Percentiles rank a stretch among this genome's conserved stretches.
Conservation (phyloP, 2,329 filamentous ascomycete species). For the Fusarium cicatricum region DNA sequence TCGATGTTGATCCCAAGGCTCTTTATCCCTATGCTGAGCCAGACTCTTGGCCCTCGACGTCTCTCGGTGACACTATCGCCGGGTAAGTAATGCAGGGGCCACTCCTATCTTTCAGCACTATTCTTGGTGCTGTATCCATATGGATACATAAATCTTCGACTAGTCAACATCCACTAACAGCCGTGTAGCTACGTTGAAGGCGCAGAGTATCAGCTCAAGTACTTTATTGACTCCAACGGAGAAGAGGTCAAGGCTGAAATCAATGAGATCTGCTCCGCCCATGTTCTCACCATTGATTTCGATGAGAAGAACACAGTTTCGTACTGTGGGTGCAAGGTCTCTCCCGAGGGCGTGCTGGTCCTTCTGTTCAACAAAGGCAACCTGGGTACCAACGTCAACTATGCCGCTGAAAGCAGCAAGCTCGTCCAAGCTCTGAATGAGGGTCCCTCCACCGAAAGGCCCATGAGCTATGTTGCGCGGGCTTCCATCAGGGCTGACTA, state of each 20-base stretch:
- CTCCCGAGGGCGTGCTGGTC: constrained; percentile 53
- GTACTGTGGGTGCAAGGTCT: constrained; percentile 56
- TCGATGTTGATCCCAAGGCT: constrained; percentile 56
- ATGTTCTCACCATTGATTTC: constrained; percentile 56
- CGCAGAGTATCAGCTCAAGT: constrained; percentile 52
- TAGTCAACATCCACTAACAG: not conserved
- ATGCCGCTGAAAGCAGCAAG: constrained; percentile 48
- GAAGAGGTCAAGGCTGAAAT: constrained; percentile 54
- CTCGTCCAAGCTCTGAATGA: constrained; percentile 57
- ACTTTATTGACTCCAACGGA: constrained; percentile 49
- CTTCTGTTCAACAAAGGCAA: constrained; percentile 55
- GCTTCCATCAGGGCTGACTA: constrained; percentile 53
- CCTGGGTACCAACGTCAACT: constrained; percentile 56
- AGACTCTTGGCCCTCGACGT: constrained; percentile 51
- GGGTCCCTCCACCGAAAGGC: constrained; percentile 46
- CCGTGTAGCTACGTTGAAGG: constrained; percentile 54
- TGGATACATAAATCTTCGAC: no score
- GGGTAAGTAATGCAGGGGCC: constrained; percentile 44
- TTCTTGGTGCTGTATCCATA: no score
- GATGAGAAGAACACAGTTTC: constrained; percentile 52
- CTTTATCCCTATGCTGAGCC: constrained; percentile 58
- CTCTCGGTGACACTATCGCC: constrained; percentile 54
- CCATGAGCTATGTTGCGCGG: constrained; percentile 55
- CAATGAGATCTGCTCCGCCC: constrained; percentile 55
- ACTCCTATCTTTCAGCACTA: no score